Conservation (phyloP, 1,284 basidiomycete genomes). For the Rhodotorula sp. region DNA sequence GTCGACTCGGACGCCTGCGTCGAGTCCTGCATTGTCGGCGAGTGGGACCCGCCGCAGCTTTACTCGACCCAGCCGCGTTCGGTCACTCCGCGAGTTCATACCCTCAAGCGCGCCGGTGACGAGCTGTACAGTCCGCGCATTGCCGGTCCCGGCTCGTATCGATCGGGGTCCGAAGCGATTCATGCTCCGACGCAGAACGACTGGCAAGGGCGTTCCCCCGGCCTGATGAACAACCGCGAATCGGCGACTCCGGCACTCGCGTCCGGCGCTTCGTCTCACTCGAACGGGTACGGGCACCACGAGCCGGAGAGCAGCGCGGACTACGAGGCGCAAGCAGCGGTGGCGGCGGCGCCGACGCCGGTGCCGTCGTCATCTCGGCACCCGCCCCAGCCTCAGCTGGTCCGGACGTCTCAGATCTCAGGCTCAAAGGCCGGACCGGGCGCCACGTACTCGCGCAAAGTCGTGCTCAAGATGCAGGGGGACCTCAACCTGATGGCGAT, state of each 20-base stretch:
- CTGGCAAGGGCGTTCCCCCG: slow-evolving; percentile 7
- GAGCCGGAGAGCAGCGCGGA: not conserved
- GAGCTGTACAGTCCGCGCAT: slow-evolving; percentile 25
- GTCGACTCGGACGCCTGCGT: slow-evolving; percentile 8
- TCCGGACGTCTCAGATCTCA: slow-evolving; percentile 36
- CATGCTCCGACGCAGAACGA: slow-evolving; percentile 12
- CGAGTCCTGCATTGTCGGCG: slow-evolving; percentile 35
- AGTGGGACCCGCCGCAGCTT: slow-evolving; percentile 26
- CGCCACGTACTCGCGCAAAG: slow-evolving; percentile 36
- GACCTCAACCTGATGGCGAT: slow-evolving; percentile 56
- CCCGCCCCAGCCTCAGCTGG: slow-evolving; percentile 29
- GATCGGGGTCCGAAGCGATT: slow-evolving; percentile 4
- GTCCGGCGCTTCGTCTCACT: too few relatives aligned
- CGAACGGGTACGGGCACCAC: not conserved
- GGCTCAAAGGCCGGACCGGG: slow-evolving; percentile 5
- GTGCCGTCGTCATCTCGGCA: not conserved
- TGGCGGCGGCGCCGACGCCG: not conserved
- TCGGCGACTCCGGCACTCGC: slow-evolving; percentile 4
- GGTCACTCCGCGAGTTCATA: slow-evolving; percentile 14
- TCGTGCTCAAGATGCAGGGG: slow-evolving; percentile 51
- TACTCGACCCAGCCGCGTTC: not conserved
- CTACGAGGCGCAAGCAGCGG: not conserved
- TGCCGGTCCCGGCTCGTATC: slow-evolving; percentile 16
- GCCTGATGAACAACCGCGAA: not conserved
- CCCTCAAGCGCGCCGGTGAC: slow-evolving; percentile 35